phyloP scores from a whole-genome alignment of 2,329 filamentous ascomycete species.

The Leptographium lundbergii region DNA sequence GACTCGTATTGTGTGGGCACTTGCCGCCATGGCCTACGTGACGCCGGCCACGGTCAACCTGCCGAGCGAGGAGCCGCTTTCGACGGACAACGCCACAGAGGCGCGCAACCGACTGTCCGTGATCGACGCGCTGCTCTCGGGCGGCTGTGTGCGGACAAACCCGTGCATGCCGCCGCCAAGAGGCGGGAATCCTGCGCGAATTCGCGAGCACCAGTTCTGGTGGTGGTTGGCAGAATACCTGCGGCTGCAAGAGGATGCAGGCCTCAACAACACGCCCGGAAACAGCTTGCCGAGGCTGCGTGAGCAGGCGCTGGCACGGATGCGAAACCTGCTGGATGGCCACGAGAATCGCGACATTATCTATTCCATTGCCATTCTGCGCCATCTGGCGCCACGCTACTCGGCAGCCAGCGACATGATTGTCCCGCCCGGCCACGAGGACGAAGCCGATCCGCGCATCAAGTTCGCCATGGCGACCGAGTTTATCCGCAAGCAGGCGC shows the following conservation, averaged over 20 bases:
- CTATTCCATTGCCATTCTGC: constrained; percentile 74
- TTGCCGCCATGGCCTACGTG: constrained; percentile 37
- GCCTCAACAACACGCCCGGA: constrained; percentile 12
- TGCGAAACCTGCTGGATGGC: constrained; percentile 62
- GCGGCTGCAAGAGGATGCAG: constrained; percentile 37
- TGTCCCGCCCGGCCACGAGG: constrained; percentile 42
- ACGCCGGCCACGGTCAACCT: constrained; percentile 22
- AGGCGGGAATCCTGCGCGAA: constrained; percentile 38
- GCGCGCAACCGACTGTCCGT: constrained; percentile 60
- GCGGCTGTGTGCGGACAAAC: constrained; percentile 49
- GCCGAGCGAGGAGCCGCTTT: constrained; percentile 25
- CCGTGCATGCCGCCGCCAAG: constrained; percentile 38
- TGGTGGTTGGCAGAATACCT: constrained; percentile 61
- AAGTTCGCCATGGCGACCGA: constrained; percentile 57
- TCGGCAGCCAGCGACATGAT: constrained; percentile 29
- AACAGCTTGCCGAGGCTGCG: constrained; percentile 34
- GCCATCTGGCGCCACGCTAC: constrained; percentile 57
- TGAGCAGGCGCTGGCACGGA: constrained; percentile 50
- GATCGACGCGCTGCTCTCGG: constrained; percentile 64
- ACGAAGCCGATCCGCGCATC: constrained; percentile 54
- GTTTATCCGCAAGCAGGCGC: constrained; percentile 54
- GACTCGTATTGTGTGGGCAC: constrained; percentile 45
- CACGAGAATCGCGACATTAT: constrained; percentile 82
- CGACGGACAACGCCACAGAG: constrained; percentile 47
- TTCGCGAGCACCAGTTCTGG: constrained; percentile 71